A percentile compares a stretch with the other conserved stretches of the same genome.
Evolutionary conservation across 1,284 basidiomycete species (phyloP).

Genomic region (Lentinus polychrous): DNA sequence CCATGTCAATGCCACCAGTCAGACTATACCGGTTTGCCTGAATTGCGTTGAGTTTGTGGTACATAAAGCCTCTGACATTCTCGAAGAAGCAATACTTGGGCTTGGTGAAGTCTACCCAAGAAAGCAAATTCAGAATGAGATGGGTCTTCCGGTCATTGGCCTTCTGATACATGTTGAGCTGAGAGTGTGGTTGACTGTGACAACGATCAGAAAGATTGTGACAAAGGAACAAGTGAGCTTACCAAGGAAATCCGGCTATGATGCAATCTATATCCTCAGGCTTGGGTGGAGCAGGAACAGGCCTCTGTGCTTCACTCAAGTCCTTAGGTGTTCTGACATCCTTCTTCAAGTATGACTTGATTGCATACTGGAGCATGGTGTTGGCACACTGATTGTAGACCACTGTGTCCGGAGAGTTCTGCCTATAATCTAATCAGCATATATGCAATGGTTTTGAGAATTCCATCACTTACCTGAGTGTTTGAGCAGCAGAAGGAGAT

Average conservation of each 20-base stretch:
- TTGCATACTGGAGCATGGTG: slow-evolving; percentile 44
- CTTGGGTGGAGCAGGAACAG: slow-evolving; percentile 37
- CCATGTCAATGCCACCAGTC: slow-evolving; percentile 56
- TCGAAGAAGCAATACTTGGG: slow-evolving; percentile 64
- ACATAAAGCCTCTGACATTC: slow-evolving; percentile 66
- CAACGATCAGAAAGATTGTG: slow-evolving; percentile 4
- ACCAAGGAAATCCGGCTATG: slow-evolving; percentile 72
- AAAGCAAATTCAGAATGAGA: slow-evolving; percentile 50
- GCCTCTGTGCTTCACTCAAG: slow-evolving; percentile 18
- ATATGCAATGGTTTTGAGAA: slow-evolving; percentile 5
- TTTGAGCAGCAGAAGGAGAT: slow-evolving; percentile 60
- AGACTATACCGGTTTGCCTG: slow-evolving; percentile 43
- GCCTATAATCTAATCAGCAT: slow-evolving; percentile 20
- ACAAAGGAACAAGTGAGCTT: slow-evolving; percentile 14
- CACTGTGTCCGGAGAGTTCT: slow-evolving; percentile 37
- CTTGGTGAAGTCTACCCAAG: slow-evolving; percentile 54
- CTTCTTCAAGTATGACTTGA: slow-evolving; percentile 36
- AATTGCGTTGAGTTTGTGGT: slow-evolving; percentile 43
- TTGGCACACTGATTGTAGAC: slow-evolving; percentile 61
- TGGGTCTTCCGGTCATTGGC: slow-evolving; percentile 35
- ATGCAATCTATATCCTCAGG: slow-evolving; percentile 54
- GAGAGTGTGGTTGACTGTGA: slow-evolving; percentile 32
- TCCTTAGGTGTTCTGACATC: slow-evolving; percentile 32
- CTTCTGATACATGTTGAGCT: slow-evolving; percentile 31
- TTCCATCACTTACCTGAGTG: slow-evolving; percentile 40